phyloP scores from a whole-genome alignment of 331 rosid species.

The Rhamnella rubrinervis region DNA sequence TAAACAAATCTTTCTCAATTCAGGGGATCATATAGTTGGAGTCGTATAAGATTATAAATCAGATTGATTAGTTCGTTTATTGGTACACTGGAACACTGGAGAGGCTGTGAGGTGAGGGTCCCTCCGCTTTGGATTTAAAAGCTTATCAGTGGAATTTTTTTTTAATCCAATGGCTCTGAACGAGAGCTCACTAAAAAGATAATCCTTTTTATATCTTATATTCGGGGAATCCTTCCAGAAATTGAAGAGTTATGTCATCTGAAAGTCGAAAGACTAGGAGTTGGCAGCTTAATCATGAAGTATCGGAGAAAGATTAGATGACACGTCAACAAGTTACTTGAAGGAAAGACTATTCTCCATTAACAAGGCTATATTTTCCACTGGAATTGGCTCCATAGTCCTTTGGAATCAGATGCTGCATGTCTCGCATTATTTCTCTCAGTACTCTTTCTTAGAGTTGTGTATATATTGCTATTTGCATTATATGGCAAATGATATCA shows the following conservation, averaged over 20 bases:
- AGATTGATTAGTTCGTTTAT: too few relatives aligned
- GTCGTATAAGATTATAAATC: too few relatives aligned
- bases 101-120: neutral
- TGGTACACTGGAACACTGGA: too few relatives aligned
- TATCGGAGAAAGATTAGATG: constrained; percentile 17
- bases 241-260: constrained; percentile 13
- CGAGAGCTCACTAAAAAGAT: neutral
- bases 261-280: neutral
- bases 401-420: constrained; percentile 58
- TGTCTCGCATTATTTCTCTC: constrained; percentile 5
- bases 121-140: neutral
- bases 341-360: constrained; percentile 37
- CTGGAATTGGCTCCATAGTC: constrained; percentile 12
- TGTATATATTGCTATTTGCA: too few relatives aligned
- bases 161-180: constrained; percentile 4
- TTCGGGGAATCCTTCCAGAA: constrained; percentile 18
- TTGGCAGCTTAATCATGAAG: constrained; percentile 37
- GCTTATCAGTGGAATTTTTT: constrained; percentile 2
- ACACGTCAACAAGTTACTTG: constrained; percentile 20
- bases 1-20: neutral
- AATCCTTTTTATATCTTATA: constrained; percentile 3
- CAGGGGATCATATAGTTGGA: neutral
- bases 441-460: neutral
- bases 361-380: constrained; percentile 32
- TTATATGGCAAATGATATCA: too few relatives aligned